Conservation (phyloP, 2,329 filamentous ascomycete species). For the Monilinia fructicola region DNA sequence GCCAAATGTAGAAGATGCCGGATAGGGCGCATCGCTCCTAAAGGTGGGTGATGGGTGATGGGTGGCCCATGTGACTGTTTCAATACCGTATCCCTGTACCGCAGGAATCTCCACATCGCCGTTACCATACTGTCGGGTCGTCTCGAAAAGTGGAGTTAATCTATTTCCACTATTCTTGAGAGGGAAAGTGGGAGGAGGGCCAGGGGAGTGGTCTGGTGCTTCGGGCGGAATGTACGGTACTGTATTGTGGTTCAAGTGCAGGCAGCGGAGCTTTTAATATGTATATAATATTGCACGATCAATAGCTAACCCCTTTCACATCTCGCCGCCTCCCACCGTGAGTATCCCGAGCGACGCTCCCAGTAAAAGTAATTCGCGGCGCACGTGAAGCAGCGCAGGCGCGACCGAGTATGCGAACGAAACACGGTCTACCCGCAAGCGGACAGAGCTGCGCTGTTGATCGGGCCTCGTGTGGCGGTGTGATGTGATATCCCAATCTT, state of each 20-base stretch:
- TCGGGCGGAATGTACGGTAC: no score
- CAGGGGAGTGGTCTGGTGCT: neutral
- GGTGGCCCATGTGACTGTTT: conserved; percentile 15
- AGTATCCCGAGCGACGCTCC: neutral
- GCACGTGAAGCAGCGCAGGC: neutral
- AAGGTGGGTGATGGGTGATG: conserved; percentile 8
- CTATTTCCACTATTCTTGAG: conserved; percentile 4
- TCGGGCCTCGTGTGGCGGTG: neutral
- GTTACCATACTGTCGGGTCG: conserved; percentile 17
- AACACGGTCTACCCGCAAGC: neutral
- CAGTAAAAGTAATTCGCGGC: neutral
- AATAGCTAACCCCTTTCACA: neutral
- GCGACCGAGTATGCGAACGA: neutral
- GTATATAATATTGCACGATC: neutral
- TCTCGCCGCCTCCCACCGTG: no score
- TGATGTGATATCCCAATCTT: conserved; percentile 6
- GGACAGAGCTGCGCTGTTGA: conserved; percentile 6
- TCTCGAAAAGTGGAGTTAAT: conserved; percentile 11
- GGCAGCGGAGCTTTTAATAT: neutral
- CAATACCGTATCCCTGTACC: conserved; percentile 12
- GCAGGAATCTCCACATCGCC: conserved; percentile 5
- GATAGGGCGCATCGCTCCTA: conserved; percentile 6
- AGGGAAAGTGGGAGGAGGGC: conserved; percentile 8
- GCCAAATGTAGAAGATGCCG: neutral
- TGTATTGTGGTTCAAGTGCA: neutral